Conservation (phyloP, 768 basidiomycete species). For the Lactarius akahatsu region DNA sequence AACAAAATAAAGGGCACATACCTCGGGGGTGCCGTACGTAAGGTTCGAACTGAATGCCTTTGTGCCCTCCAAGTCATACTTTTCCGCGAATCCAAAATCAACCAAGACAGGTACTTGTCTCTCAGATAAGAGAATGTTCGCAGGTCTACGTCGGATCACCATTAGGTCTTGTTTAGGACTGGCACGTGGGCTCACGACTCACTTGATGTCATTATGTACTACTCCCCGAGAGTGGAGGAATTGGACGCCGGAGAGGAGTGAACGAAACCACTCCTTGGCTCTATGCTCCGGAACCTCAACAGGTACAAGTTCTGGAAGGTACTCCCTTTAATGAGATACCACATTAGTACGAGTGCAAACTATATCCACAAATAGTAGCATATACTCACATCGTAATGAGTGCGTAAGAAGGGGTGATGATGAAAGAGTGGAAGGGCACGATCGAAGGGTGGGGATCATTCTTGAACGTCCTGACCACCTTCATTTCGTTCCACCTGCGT, state of each 20-base stretch:
- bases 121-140: constrained; percentile 85
- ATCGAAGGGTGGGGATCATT: constrained; percentile 87
- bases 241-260: constrained; percentile 76
- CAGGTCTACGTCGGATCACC: constrained; percentile 54
- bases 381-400: constrained; percentile 83
- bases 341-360: constrained; percentile 2
- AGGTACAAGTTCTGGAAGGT: constrained; percentile 77
- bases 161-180: constrained; percentile 11
- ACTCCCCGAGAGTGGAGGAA: constrained; percentile 83
- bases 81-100: constrained; percentile 96
- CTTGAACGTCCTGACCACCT: constrained; percentile 84
- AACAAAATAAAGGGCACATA: constrained; percentile 34
- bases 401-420: constrained; percentile 88
- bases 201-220: constrained; percentile 96
- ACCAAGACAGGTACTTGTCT: constrained; percentile 84
- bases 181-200: constrained; percentile 34
- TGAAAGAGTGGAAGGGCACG: constrained; percentile 90
- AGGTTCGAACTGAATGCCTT: constrained; percentile 80
- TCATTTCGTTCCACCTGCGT: constrained; percentile 94
- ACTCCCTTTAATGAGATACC: constrained; percentile 58
- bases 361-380: not conserved
- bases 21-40: constrained; percentile 90
- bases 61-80: constrained; percentile 61
- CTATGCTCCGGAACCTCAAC: constrained; percentile 81
- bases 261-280: constrained; percentile 80